Evolutionary conservation across 2,329 filamentous ascomycete genomes (phyloP).

Genomic region (Chaetomium sp.): DNA sequence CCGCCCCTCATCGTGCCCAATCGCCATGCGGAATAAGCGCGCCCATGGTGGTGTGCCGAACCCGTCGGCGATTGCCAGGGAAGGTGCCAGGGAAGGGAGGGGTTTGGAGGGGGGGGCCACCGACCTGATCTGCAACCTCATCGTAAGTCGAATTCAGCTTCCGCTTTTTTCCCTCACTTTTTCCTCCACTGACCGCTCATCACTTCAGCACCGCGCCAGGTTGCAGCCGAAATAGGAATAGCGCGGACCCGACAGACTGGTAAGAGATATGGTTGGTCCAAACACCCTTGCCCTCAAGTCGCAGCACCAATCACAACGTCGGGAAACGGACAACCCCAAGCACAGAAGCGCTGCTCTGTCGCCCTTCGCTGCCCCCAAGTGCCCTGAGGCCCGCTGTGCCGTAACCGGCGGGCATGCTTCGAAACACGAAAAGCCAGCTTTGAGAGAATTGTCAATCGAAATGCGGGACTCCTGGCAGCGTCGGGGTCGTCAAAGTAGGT

Average conservation of each 20-base stretch:
- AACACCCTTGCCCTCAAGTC: neutral
- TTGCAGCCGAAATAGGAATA: constrained; percentile 4
- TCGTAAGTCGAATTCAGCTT: constrained; percentile 1
- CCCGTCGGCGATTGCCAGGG: constrained; percentile 4
- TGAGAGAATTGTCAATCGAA: constrained; percentile 10
- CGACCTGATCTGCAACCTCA: constrained; percentile 3
- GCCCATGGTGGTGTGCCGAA: constrained; percentile 6
- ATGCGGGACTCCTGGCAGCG: neutral
- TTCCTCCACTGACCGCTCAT: constrained; percentile 6
- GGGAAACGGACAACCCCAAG: neutral
- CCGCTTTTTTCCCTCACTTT: neutral
- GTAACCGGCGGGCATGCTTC: constrained; percentile 23
- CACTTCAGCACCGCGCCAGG: neutral
- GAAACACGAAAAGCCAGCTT: constrained; percentile 25
- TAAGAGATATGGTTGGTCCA: constrained; percentile 1
- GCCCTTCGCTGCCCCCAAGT: constrained; percentile 7
- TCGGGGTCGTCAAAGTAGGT: neutral
- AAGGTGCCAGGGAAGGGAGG: neutral
- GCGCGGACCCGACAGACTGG: constrained; percentile 22
- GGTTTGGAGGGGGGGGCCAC: neutral
- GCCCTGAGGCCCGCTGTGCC: constrained; percentile 22
- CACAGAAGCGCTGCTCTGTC: constrained; percentile 3
- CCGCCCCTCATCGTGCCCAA: constrained; percentile 15
- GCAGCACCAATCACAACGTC: constrained; percentile 16
- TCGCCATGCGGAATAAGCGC: constrained; percentile 24